These are phyloP conservation scores for Cyberlindnera lachancei DNA, from an alignment of 805 yeast genomes.

Conservation along the genomic window DNA sequence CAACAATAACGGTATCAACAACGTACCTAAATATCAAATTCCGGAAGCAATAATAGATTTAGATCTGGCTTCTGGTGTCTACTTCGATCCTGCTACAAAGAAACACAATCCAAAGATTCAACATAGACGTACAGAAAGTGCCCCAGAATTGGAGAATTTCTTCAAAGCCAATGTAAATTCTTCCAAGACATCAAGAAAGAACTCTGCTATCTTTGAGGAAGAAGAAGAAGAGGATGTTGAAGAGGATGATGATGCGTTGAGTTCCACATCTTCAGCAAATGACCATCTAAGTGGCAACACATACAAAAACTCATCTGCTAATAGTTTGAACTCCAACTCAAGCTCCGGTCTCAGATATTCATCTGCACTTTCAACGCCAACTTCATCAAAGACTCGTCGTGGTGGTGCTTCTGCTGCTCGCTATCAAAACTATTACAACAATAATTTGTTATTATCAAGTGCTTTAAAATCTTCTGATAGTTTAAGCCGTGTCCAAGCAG, in stretches of 20 bases:
- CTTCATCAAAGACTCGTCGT: conserved; percentile 21
- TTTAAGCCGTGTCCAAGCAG: conserved; percentile 8
- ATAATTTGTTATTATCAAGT: conserved; percentile 34
- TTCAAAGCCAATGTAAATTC: conserved; percentile 9
- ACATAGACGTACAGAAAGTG: conserved; percentile 50
- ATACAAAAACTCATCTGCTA: conserved; percentile 16
- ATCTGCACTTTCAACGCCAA: conserved; percentile 21
- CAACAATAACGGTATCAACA: conserved; percentile 10
- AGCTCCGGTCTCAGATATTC: conserved; percentile 3
- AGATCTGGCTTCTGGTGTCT: conserved; percentile 41
- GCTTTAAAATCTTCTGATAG: conserved; percentile 36
- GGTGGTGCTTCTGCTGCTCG: conserved; percentile 40
- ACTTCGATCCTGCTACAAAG: conserved; percentile 21
- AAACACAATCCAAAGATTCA: conserved; percentile 25
- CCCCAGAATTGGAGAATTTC: conserved; percentile 41
- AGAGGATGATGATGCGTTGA: conserved; percentile 13
- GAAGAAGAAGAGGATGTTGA: conserved; percentile 21
- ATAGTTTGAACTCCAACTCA: conserved; percentile 12
- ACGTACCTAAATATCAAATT: conserved; percentile 24
- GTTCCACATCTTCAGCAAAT: conserved; percentile 15
- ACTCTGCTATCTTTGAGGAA: conserved; percentile 27
- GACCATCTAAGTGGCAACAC: conserved; percentile 1
- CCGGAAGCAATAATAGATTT: conserved; percentile 53
- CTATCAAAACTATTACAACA: conserved; percentile 41
- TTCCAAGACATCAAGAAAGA: conserved; percentile 14